Conservation (phyloP, 768 basidiomycete species). For the Thelephora ganbajun region DNA sequence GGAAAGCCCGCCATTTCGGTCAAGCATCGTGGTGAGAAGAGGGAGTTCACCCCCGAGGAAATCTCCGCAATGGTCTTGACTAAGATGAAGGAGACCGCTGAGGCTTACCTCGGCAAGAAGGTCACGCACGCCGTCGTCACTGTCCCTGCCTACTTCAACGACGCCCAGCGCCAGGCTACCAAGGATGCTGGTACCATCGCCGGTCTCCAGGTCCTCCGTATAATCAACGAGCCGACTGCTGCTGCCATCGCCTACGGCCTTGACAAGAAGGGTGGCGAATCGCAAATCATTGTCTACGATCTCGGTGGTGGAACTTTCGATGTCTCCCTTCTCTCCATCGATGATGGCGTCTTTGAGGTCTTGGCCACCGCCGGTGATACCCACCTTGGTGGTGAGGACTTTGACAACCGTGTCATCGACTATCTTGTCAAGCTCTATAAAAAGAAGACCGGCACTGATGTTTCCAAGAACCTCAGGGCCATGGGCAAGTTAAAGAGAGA, state of each 20-base stretch:
- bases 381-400: conserved; percentile 52
- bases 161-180: conserved; percentile 32
- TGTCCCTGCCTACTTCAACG: conserved; percentile 34
- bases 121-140: conserved; percentile 32
- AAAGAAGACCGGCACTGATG: conserved; percentile 50
- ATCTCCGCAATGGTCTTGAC: conserved; percentile 27
- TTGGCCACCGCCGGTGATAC: no score
- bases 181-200: conserved; percentile 33
- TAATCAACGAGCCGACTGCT: conserved; percentile 37
- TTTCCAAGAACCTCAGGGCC: conserved; percentile 45
- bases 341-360: conserved; percentile 46
- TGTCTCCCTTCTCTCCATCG: conserved; percentile 43
- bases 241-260: conserved; percentile 35
- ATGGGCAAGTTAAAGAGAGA: conserved; percentile 60
- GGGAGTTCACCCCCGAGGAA: conserved; percentile 27
- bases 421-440: conserved; percentile 57
- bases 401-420: conserved; percentile 62
- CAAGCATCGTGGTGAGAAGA: conserved; percentile 29
- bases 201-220: no score
- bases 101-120: conserved; percentile 30
- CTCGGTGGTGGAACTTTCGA: conserved; percentile 47
- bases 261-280: conserved; percentile 30
- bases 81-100: conserved; percentile 36
- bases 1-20: conserved; percentile 39
- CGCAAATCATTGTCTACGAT: conserved; percentile 45